Base-by-base conservation (phyloP, 352 stramenopile species). In the Globisporangium sylvaticum region DNA sequence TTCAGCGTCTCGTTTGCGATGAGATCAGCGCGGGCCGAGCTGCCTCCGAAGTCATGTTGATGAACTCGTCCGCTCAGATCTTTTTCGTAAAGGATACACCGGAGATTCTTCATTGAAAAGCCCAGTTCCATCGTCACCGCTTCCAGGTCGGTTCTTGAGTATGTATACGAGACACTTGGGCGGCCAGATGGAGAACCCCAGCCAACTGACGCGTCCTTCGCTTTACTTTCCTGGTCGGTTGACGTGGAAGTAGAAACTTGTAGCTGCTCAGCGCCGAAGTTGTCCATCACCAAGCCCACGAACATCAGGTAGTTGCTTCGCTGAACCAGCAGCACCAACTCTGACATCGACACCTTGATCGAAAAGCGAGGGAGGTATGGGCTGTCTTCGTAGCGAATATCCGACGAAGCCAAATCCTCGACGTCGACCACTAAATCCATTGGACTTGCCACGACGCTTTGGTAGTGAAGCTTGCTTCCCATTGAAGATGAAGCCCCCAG, bases 261-360 rank as follows among this genome's bases (percentile, higher is more conserved):
- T 2, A 91, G 71, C 34, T 84, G 71, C 7, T 92, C 83, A 2
- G 82, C 87, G 14, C 84, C 81, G 64, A 95, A 91, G 68, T 95
- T 95, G 22, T 92, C 76, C 34, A 79, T 57, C 24, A 94, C 61
- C 0, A 95, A 54, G 3, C 72, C 79, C 5, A 95, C 72, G n/a
- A 90, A 74, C 27, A 80, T 79, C 39, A 92, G 56, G 63, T 95
- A 95, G 29, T 89, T 62, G 52, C 46, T 58, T 20, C 58, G 65
- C 37, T 76, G 58, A 8, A 80, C 29, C 52, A 66, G 55, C 50
- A 80, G 42, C 37, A 68, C 44, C 34, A 83, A 31, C 5, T 71
- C 64, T n/a, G 55, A 48, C 71, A 82, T 78, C 8, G 60, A 29
- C 25, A 73, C 66, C 8, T 65, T 60, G 32, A 95, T 80, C 4